Base-by-base conservation (phyloP, 768 basidiomycete genomes). In the Hirschioporus abietinus region DNA sequence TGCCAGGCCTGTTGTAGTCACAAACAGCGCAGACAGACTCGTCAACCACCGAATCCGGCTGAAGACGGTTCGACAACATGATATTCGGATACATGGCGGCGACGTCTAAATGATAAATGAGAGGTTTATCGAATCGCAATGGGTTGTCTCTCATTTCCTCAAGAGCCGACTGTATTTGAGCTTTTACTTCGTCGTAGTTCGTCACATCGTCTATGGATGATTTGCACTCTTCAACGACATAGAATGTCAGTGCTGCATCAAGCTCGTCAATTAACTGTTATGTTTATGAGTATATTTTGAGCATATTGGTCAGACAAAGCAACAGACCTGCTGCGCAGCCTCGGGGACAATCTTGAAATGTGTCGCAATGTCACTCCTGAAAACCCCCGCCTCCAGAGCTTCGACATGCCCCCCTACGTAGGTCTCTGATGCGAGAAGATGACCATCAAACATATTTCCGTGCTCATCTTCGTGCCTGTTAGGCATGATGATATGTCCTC, bases 11-110 rank as follows among this genome's bases (percentile, higher is more conserved):
- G 72, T 99, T 99, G 76, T 91, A 99, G 78, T 99, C 97, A 78
- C 97, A 99, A 1, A 98, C 95, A 0, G 97, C 97, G 73, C 97
- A 99, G 20, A 90, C 91, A 23, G 96, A 88, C 76, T 99, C 97
- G 72, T 96, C 94, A 10, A 98, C 91, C 80, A 99, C 92, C 1
- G 97, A 97, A 78, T 99, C 97, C 1, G 97, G 97, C 71, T 99
- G 97, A 1, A 99, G 84, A 35, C 97, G 93, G 75, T 99, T 99
- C 20, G 96, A 98, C 82, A 99, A 89, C 97, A 99, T 99, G 86
- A 99, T 99, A 77, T 99, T 99, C 66, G 97, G 97, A 76, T 99
- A 99, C 97, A 99, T 99, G 69, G 97, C 97, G 1, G 97, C 97
- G 69, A 99, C 97, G 73, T 99, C 97, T 72, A 99, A 78, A 77